phyloP scores from a whole-genome alignment of 2,329 filamentous ascomycete species.

The Fusarium marasasianum region DNA sequence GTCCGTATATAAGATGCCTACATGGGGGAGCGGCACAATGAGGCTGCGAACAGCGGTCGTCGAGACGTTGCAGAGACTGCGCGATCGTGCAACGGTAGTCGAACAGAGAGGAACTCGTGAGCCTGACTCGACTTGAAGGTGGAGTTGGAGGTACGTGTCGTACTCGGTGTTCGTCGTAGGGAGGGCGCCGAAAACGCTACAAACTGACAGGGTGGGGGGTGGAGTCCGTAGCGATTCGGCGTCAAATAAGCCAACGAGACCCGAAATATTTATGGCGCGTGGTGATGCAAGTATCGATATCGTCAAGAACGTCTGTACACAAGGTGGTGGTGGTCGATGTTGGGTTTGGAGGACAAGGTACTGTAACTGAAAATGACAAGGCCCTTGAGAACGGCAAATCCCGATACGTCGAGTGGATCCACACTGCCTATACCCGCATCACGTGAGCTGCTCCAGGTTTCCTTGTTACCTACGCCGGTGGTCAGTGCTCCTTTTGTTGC shows the following conservation, averaged over 20 bases:
- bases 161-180: slow-evolving; percentile 36
- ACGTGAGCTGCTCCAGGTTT: slow-evolving; percentile 30
- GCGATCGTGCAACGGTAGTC: slow-evolving; percentile 35
- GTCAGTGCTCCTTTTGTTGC: slow-evolving; percentile 18
- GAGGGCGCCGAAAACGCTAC: slow-evolving; percentile 38
- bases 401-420: slow-evolving; percentile 36
- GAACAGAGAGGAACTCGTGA: slow-evolving; percentile 31
- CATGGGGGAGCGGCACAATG: slow-evolving; percentile 44
- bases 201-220: slow-evolving; percentile 38
- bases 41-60: slow-evolving; percentile 26
- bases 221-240: slow-evolving; percentile 35
- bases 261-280: slow-evolving; percentile 26
- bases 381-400: slow-evolving; percentile 43
- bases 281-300: slow-evolving; percentile 43
- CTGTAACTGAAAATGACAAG: slow-evolving; percentile 47
- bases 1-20: slow-evolving; percentile 45
- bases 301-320: slow-evolving; percentile 40
- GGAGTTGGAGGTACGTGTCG: slow-evolving; percentile 40
- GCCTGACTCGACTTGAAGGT: slow-evolving; percentile 36
- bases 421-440: slow-evolving; percentile 33
- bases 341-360: slow-evolving; percentile 47
- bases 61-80: slow-evolving; percentile 23
- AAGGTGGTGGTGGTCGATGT: slow-evolving; percentile 41
- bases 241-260: slow-evolving; percentile 27
- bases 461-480: background rate